Conservation (phyloP, 345 rosid genomes). For the Pelargonium nanum region DNA sequence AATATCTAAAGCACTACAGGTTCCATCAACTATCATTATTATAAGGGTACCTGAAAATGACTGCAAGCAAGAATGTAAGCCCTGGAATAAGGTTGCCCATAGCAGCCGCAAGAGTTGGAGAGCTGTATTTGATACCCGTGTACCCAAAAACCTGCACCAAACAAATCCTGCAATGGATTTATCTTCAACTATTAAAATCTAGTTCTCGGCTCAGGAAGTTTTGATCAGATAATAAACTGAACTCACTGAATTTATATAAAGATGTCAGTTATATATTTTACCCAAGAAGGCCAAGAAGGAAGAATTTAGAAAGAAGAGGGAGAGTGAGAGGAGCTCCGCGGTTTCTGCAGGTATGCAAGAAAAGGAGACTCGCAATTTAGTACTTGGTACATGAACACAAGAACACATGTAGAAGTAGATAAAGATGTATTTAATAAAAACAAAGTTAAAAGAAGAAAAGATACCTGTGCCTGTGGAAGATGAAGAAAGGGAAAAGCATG, state of each 20-base stretch:
- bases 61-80: conserved; percentile 8
- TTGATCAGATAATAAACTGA: conserved; percentile 3
- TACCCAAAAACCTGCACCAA: conserved; percentile 4
- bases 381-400: too few relatives aligned
- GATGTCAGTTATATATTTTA: neutral
- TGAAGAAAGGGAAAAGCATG: conserved; percentile 9
- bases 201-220: neutral
- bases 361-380: too few relatives aligned
- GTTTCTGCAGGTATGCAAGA: conserved; percentile 1
- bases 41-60: conserved; percentile 5
- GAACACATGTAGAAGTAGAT: too few relatives aligned
- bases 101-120: conserved; percentile 13
- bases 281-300: neutral
- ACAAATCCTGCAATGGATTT: neutral
- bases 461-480: conserved; percentile 9
- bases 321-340: neutral
- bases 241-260: neutral
- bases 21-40: neutral
- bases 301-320: neutral
- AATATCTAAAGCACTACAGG: neutral
- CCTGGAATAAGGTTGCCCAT: conserved; percentile 8
- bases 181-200: neutral
- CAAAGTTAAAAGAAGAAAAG: too few relatives aligned
- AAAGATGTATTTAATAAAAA: too few relatives aligned
- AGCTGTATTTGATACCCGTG: conserved; percentile 7